A percentile compares a stretch with the other conserved stretches of the same genome.
Evolutionary conservation across 768 basidiomycete genomes (phyloP).

Genomic region (Suillus cothurnatus): DNA sequence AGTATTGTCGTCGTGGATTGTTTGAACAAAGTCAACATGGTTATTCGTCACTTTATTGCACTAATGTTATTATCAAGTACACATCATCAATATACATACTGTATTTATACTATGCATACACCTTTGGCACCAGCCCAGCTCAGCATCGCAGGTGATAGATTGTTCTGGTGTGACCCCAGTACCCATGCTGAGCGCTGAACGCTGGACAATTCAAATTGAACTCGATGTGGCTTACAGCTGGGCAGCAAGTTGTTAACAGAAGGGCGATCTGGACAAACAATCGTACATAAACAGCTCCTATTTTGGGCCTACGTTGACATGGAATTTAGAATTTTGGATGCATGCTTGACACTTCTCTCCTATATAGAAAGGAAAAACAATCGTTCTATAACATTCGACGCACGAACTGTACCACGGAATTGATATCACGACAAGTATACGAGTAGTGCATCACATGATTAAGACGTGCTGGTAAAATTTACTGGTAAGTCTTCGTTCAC

Average conservation of each 20-base stretch:
- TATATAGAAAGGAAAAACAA: background rate
- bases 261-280: background rate
- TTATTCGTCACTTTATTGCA: background rate
- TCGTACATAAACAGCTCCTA: background rate
- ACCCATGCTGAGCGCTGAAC: background rate
- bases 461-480: background rate
- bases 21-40: too few relatives aligned
- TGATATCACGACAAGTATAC: background rate
- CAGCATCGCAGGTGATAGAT: background rate
- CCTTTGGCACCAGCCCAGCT: background rate
- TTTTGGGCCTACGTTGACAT: background rate
- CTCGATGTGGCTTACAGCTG: too few relatives aligned
- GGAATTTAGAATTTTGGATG: background rate
- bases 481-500: background rate
- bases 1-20: background rate
- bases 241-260: too few relatives aligned
- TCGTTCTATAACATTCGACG: background rate
- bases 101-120: background rate
- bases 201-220: background rate
- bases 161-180: background rate
- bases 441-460: background rate
- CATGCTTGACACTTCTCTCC: background rate
- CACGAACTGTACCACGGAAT: background rate
- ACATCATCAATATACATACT: background rate
- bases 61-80: background rate